Evolutionary conservation across 257 asterid genomes (phyloP).

Genomic region (Mentha longifolia): DNA sequence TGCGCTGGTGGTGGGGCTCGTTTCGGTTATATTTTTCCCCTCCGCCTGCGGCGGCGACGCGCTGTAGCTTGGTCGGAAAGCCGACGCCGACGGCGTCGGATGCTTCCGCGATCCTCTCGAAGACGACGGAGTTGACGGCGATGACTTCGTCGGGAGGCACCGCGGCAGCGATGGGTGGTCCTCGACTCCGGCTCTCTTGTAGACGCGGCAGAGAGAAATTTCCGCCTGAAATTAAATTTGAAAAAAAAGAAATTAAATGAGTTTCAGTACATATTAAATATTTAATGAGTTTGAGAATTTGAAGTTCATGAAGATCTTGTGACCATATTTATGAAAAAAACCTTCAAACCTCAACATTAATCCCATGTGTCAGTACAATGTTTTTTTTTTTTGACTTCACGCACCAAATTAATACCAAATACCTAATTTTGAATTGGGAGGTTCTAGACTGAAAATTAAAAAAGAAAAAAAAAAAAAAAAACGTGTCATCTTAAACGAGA

Average conservation of each 20-base stretch:
- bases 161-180: slow-evolving; percentile 89
- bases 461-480: too few species aligned
- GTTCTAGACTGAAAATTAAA: too few species aligned
- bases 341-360: slow-evolving; percentile 22
- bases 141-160: slow-evolving; percentile 48
- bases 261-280: slow-evolving; percentile 10
- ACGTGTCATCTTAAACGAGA: too few species aligned
- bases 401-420: neutral
- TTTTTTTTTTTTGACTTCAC: slow-evolving; percentile 20
- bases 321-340: slow-evolving; percentile 26
- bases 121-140: slow-evolving; percentile 42
- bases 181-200: slow-evolving; percentile 92
- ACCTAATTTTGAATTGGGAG: too few species aligned
- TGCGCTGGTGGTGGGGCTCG: slow-evolving; percentile 61
- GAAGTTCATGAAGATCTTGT: slow-evolving; percentile 31
- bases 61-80: slow-evolving; percentile 25
- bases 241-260: too few species aligned
- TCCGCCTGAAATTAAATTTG: slow-evolving; percentile 59
- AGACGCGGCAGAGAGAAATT: slow-evolving; percentile 90
- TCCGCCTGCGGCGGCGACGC: slow-evolving; percentile 36
- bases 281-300: slow-evolving; percentile 26
- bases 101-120: slow-evolving; percentile 27
- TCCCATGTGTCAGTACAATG: slow-evolving; percentile 30
- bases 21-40: slow-evolving; percentile 48
- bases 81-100: neutral